Base-by-base conservation (phyloP, 495 filamentous ascomycete species). In the Penicillium mononematosum region DNA sequence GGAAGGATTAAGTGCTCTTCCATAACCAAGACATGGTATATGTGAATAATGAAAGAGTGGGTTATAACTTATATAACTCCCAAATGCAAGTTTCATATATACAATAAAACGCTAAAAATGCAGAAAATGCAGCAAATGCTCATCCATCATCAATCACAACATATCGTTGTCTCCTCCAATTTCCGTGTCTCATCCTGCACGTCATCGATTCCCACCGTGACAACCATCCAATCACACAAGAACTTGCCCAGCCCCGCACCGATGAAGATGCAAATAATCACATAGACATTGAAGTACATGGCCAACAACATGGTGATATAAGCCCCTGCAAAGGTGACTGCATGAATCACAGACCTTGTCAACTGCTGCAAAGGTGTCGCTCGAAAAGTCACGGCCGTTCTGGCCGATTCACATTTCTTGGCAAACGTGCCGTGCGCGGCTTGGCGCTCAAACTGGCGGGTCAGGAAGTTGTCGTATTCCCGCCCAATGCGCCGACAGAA, bases 251-350 rank as follows among this genome's bases (percentile, higher is more conserved):
- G 46, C 45, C 75, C 84, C 0, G 81, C 78, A 0, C 83, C 84
- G 29, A 86, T 73, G 19, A 87, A 73, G 51, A 87, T 86, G 56
- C 73, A 79, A 24, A 86, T 77, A 43, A 87, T 82, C 58, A 86
- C 74, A 62, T 82, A 85, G 2, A 69, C 83, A 50, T 85, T 85
- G 66, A 81, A 85, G 42, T 81, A 84, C 79, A 84, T 83, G 11
- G 81, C 78, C 39, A 79, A 65, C 62, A 89, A 62, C 85, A 88
- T 87, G 49, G 86, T 72, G 62, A 87, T 81, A 63, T 88, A 90
- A 5, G 84, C 85, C 2, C 83, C 76, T 0, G 76, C 82, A 61
- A 89, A 87, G 52, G 86, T 85, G 22, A 82, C 39, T 63, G 82
- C 83, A 58, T 88, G 83, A 24, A 90, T 58, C 6, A 78, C 34